Evolutionary conservation across 192 early-diverging fungal genomes (phyloP).

Genomic region (Backusella circina): DNA sequence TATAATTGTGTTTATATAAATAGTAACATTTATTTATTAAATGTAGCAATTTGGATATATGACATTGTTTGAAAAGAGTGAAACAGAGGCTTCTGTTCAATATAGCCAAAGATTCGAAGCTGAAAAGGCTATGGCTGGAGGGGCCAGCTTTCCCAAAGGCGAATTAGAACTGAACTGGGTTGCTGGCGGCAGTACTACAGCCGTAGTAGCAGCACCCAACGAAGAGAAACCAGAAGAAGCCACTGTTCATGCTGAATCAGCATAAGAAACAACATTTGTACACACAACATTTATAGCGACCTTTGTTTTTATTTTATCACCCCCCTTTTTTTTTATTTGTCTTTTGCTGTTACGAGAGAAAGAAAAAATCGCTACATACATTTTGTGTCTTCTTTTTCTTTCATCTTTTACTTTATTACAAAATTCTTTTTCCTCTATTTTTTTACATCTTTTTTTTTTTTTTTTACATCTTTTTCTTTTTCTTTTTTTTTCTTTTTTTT

Average conservation of each 20-base stretch:
- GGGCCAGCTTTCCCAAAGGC: conserved; percentile 10
- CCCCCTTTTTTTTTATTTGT: background rate
- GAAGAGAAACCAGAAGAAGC: background rate
- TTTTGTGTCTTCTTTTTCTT: background rate
- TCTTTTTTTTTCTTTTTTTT: conserved; percentile 18
- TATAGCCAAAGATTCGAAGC: conserved; percentile 30
- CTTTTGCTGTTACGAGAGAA: background rate
- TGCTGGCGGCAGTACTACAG: background rate
- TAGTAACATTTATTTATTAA: background rate
- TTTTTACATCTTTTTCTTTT: background rate
- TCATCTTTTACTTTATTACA: background rate
- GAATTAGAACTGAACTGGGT: conserved; percentile 13
- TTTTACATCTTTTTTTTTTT: background rate
- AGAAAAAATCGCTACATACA: background rate
- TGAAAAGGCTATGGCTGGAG: conserved; percentile 30
- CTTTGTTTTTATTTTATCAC: conserved; percentile 21
- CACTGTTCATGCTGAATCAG: background rate
- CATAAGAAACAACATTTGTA: background rate
- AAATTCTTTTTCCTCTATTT: background rate
- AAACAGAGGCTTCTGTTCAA: conserved; percentile 8
- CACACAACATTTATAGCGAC: background rate
- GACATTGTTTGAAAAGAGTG: conserved; percentile 5
- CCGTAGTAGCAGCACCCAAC: background rate
- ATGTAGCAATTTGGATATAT: conserved; percentile 19
- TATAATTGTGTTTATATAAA: background rate